Base-by-base conservation (phyloP, 2,329 filamentous ascomycete genomes). In the Graphilbum sp. region DNA sequence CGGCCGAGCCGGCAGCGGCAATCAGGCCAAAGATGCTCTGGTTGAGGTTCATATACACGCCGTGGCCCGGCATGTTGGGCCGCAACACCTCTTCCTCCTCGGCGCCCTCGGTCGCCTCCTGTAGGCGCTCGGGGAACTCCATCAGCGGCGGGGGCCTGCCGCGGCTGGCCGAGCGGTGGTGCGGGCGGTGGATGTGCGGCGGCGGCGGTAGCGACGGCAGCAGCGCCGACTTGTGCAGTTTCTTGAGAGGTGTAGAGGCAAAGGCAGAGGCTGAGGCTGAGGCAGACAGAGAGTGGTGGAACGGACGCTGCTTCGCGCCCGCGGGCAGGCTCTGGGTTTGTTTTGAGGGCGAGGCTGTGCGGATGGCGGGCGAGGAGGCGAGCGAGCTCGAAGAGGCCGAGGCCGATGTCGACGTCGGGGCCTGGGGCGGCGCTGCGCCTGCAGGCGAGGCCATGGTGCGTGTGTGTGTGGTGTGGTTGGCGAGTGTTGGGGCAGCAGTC, bases 21-120 rank as follows among this genome's bases (percentile, higher is more conserved):
- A 96, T 87, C 59, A 96, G 73, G 38, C 85, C 86, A 55, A 95
- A 93, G 39, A 96, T 78, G 46, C 84, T 92, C 64, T 94, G 87
- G 57, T 94, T 90, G 76, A 93, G 84, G 51, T 86, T 84, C 58
- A 73, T 63, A 41, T 69, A 67, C 54, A 69, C 63, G 45, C 65
- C 61, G 13, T 61, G 57, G 29, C 58, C 60, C 40, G 64, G 61
- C 9, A 50, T 54, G 2, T 63, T 56, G 5, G 57, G 56, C 34
- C 61, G 46, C 32, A 65, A 57, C 29, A 68, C 63, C 47, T 71
- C 66, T 31, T 69, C 43, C 32, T 69, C 43, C 16, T 60, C 60
- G n/a, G 59, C 59, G 41, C 69, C 61, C 40, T 65, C 67, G 44
- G 58, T 62, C 32, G 53, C 47, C 34, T 65, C 61, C 50, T 61